These are phyloP conservation scores for Neonectria magnoliae DNA, from an alignment of 2,329 filamentous ascomycete genomes.

Conservation along the genomic window DNA sequence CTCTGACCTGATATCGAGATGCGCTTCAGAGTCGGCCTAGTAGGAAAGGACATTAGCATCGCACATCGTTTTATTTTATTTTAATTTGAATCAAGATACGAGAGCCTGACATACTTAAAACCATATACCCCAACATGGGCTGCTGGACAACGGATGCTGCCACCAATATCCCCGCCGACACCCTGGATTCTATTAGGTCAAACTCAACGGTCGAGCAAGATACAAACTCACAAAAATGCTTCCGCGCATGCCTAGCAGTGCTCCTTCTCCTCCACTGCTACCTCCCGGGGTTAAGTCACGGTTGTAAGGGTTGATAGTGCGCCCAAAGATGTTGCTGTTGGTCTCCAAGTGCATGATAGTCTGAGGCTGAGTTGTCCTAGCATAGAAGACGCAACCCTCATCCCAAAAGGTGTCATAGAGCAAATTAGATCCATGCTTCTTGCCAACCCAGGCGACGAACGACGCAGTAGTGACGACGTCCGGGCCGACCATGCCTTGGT, in stretches of 20 bases:
- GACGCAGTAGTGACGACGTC: constrained; percentile 44
- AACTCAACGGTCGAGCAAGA: neutral
- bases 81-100: neutral
- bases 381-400: constrained; percentile 53
- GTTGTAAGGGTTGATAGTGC: constrained; percentile 71
- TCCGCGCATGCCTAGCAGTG: constrained; percentile 53
- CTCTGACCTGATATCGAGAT: constrained; percentile 43
- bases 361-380: constrained; percentile 76
- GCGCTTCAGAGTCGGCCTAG: constrained; percentile 46
- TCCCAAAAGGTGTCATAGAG: constrained; percentile 44
- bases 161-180: constrained; percentile 55
- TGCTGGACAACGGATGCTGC: constrained; percentile 51
- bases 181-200: constrained; percentile 35
- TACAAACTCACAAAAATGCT: constrained; percentile 46
- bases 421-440: constrained; percentile 46
- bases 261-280: constrained; percentile 67
- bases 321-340: constrained; percentile 71
- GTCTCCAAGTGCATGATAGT: constrained; percentile 66
- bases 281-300: constrained; percentile 70
- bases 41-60: neutral
- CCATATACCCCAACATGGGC: constrained; percentile 50
- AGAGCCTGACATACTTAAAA: constrained; percentile 41
- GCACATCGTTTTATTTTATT: neutral
- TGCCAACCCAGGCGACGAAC: constrained; percentile 45
- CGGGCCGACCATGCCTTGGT: constrained; percentile 48